A percentile compares a stretch with the other conserved stretches of the same genome.
phyloP scores from a whole-genome alignment of 2,329 filamentous ascomycete species.

The Colletotrichum ledebouriae region DNA sequence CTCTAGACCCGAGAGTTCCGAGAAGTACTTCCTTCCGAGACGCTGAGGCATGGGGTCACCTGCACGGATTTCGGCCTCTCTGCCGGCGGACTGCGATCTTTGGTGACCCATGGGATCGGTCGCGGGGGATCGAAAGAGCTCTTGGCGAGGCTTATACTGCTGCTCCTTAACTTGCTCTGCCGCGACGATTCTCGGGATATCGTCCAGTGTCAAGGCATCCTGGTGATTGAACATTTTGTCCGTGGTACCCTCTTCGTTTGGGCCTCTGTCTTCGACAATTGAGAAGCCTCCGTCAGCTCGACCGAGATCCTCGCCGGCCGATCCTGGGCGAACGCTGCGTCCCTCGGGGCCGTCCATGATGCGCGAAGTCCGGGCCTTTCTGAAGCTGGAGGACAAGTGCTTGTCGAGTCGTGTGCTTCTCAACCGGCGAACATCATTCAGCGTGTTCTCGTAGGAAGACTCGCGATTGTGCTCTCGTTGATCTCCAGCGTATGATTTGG shows the following conservation, averaged over 20 bases:
- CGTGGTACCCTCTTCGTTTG: constrained; percentile 76
- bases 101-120: constrained; percentile 74
- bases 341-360: constrained; percentile 92
- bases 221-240: constrained; percentile 91
- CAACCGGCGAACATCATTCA: constrained; percentile 92
- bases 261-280: constrained; percentile 82
- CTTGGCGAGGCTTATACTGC: constrained; percentile 83
- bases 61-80: constrained; percentile 64
- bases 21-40: constrained; percentile 86
- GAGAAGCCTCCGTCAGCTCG: constrained; percentile 71
- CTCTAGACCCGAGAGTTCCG: constrained; percentile 92
- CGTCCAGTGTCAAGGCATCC: constrained; percentile 92
- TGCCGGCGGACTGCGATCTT: constrained; percentile 70
- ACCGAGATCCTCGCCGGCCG: constrained; percentile 73
- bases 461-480: constrained; percentile 72
- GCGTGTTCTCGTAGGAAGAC: constrained; percentile 92
- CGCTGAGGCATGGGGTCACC: constrained; percentile 67
- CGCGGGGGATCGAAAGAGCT: constrained; percentile 69
- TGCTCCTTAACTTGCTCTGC: constrained; percentile 91
- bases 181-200: constrained; percentile 95
- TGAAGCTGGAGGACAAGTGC: constrained; percentile 91
- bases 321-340: constrained; percentile 75
- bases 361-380: constrained; percentile 88
- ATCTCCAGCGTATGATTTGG: constrained; percentile 79
- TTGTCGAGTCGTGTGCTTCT: constrained; percentile 95